These are phyloP conservation scores for Actinomortierella wolfii DNA, from an alignment of 371 early-diverging fungal species.

Conservation along the genomic window DNA sequence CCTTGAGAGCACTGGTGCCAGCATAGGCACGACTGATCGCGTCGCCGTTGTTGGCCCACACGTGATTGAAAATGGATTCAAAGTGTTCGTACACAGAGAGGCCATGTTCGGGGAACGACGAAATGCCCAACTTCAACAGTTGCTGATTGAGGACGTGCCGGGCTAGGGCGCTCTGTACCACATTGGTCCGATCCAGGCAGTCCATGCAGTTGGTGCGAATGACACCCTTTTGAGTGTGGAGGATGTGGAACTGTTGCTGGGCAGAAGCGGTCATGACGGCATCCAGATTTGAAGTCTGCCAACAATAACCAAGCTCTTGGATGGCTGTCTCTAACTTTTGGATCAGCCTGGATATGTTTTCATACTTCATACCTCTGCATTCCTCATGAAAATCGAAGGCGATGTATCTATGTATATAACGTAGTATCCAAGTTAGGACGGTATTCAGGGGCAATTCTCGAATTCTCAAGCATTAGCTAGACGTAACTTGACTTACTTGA, in stretches of 20 bases:
- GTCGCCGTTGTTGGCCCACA: conserved; percentile 75
- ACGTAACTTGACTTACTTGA: conserved; percentile 41
- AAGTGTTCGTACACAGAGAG: conserved; percentile 62
- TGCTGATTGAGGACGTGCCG: conserved; percentile 70
- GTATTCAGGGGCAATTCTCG: too few species aligned
- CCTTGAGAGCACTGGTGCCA: conserved; percentile 75
- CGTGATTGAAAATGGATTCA: conserved; percentile 66
- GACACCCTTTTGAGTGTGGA: conserved; percentile 78
- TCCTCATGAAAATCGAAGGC: conserved; percentile 98
- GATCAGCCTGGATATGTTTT: conserved; percentile 62
- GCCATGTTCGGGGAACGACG: conserved; percentile 65
- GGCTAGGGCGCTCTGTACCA: conserved; percentile 93
- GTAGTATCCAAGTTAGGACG: too few species aligned
- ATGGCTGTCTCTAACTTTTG: conserved; percentile 74
- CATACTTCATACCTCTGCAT: conserved; percentile 91
- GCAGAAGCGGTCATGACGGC: too few species aligned
- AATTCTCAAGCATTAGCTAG: conserved; percentile 39
- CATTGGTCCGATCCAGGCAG: conserved; percentile 99
- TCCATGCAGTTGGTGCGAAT: conserved; percentile 99
- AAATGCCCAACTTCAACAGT: conserved; percentile 64
- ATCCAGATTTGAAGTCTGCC: conserved; percentile 48
- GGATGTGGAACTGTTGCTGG: not conserved
- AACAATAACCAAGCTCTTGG: conserved; percentile 67
- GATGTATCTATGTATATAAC: conserved; percentile 54
- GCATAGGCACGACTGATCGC: conserved; percentile 68